Evolutionary conservation across 106 monocot genomes (phyloP), one percentile per base, ranked within the genome.

Genomic region (Phalaenopsis aphrodite): DNA sequence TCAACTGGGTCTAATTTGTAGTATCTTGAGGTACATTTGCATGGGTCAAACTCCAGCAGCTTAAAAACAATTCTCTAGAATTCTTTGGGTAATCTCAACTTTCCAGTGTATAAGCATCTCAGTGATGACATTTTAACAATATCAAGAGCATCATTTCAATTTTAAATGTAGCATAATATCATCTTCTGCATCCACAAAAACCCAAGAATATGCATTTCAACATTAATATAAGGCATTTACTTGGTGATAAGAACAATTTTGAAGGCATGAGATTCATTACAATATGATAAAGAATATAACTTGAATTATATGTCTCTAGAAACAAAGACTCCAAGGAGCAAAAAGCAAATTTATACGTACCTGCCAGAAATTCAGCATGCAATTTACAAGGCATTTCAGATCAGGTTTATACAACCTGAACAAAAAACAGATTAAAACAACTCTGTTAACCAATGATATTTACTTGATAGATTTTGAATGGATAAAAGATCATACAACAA

Each of bases 351-450:
- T 5, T 3, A n/a, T 23, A 88, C 89, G 71, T 86, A 92, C 95
- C 78, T 94, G 81, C 91, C 91, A 96, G 81, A 99, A 99, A 2
- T 80, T 88, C 30, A 99, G 21, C 81, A 99, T 87, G 69, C 79
- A 88, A 75, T 91, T 83, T 66, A 84, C 86, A 84, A 85, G 84
- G 64, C 36, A 72, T 17, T 77, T 75, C 36, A 94, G 77, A 43
- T 87, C 83, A 41, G 84, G 58, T 69, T 87, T 86, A 15, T 42
- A 39, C 64, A 94, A 89, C 46, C 96, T 93, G 85, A 30, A 58
- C 15, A 72, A 69, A 68, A 77, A 77, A 41, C 8, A 85, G 48
- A 56, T 45, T 12, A 42, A 52, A 52, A 65, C 4, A 14, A 82
- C 23, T 41, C 39, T 38, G 23, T 38, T n/a, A 23, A n/a, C 7